A percentile compares a stretch with the other conserved stretches of the same genome.
Conservation (phyloP, 257 asterid genomes). For the Lycium barbarum region DNA sequence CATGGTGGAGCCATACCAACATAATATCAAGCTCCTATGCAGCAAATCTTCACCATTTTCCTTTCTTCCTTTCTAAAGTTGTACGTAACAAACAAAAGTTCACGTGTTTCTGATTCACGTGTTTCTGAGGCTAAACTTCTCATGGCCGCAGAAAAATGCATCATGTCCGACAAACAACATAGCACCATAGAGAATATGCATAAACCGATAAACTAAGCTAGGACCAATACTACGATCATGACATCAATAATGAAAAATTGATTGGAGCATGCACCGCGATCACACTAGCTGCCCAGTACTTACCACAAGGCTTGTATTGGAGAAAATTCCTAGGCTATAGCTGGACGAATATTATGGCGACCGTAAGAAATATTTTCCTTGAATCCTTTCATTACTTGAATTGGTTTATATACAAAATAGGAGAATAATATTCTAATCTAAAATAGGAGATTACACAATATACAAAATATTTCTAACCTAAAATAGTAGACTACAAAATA, state of each 20-base stretch:
- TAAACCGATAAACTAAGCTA: background rate
- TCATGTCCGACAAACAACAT: background rate
- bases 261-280: background rate
- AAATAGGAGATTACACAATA: too few relatives aligned
- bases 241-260: background rate
- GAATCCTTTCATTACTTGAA: too few relatives aligned
- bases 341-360: too few relatives aligned
- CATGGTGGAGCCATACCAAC: constrained; percentile 92
- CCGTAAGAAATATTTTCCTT: too few relatives aligned
- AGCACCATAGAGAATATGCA: background rate
- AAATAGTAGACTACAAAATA: too few relatives aligned
- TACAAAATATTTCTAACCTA: too few relatives aligned
- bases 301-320: background rate
- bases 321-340: too few relatives aligned
- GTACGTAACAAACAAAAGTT: constrained; percentile 24
- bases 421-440: too few relatives aligned
- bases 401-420: too few relatives aligned
- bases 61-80: constrained; percentile 41
- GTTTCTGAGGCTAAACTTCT: constrained; percentile 24
- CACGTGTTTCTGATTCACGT: constrained; percentile 21
- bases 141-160: background rate
- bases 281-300: background rate
- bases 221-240: background rate
- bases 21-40: constrained; percentile 84
- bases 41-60: constrained; percentile 95